Percentiles rank a stretch among this genome's conserved stretches.
Conservation (phyloP, 352 stramenopile genomes). For the Phytopythium litorale region DNA sequence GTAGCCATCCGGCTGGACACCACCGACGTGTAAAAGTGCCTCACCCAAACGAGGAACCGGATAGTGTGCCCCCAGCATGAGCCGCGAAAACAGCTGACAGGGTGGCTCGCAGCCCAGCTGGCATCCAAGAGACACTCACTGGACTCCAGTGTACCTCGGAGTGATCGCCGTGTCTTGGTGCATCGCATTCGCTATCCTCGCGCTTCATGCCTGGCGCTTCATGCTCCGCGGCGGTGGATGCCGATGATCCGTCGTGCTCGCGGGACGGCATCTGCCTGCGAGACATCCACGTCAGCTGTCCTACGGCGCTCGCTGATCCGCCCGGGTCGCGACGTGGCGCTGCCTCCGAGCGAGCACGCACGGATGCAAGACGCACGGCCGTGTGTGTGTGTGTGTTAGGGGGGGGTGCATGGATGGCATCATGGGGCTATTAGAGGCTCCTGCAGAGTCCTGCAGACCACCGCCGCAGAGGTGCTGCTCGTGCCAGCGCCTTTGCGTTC, state of each 20-base stretch:
- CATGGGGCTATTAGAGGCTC: too few relatives aligned
- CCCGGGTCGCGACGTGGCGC: background rate
- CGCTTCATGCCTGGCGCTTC: background rate
- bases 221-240: background rate
- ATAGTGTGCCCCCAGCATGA: background rate
- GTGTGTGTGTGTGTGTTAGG: too few relatives aligned
- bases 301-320: background rate
- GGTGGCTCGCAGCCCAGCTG: background rate
- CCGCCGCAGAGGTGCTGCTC: background rate
- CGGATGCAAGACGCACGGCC: background rate
- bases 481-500: slow-evolving; percentile 1
- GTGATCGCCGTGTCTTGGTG: too few relatives aligned
- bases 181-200: background rate
- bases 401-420: too few relatives aligned
- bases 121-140: background rate
- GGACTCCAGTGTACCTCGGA: too few relatives aligned
- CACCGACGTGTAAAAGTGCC: background rate
- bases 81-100: slow-evolving; percentile 2
- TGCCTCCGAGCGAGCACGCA: background rate
- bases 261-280: too few relatives aligned
- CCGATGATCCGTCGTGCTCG: background rate
- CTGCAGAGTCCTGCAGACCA: background rate
- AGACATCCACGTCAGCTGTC: slow-evolving; percentile 1
- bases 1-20: background rate
- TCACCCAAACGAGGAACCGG: slow-evolving; percentile 2